These are phyloP conservation scores for Globisporangium spiculum DNA, from an alignment of 352 stramenopile species.

Conservation along the genomic window DNA sequence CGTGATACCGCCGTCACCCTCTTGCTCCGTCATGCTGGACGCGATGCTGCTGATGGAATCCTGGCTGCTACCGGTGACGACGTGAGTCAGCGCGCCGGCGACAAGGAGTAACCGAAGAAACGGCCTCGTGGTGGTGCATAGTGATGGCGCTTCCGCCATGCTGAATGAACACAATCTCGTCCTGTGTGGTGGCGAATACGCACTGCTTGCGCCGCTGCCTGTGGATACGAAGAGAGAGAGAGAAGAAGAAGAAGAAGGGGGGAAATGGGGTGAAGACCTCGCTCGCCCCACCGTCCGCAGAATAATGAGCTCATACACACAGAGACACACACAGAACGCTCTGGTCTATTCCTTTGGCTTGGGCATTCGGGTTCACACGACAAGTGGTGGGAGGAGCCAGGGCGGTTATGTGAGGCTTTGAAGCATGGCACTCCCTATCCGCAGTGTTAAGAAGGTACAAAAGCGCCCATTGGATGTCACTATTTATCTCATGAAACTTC, in stretches of 20 bases:
- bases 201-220: too few species aligned
- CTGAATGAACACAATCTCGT: background rate
- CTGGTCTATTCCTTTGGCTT: background rate
- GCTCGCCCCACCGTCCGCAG: background rate
- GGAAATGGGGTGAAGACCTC: background rate
- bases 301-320: background rate
- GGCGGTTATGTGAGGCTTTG: too few species aligned
- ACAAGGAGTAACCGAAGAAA: background rate
- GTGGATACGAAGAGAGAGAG: too few species aligned
- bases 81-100: background rate
- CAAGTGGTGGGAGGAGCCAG: too few species aligned
- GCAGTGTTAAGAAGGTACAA: too few species aligned
- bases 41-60: background rate
- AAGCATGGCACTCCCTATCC: too few species aligned
- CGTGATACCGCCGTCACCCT: background rate
- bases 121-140: background rate
- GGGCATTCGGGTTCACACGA: too few species aligned
- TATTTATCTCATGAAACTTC: too few species aligned
- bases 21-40: background rate
- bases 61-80: background rate
- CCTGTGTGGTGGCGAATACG: too few species aligned
- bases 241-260: too few species aligned
- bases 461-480: too few species aligned
- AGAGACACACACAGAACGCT: background rate
- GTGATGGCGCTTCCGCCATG: background rate